Conservation (phyloP, 2,329 filamentous ascomycete species). For the Ophiostoma tasmaniense region DNA sequence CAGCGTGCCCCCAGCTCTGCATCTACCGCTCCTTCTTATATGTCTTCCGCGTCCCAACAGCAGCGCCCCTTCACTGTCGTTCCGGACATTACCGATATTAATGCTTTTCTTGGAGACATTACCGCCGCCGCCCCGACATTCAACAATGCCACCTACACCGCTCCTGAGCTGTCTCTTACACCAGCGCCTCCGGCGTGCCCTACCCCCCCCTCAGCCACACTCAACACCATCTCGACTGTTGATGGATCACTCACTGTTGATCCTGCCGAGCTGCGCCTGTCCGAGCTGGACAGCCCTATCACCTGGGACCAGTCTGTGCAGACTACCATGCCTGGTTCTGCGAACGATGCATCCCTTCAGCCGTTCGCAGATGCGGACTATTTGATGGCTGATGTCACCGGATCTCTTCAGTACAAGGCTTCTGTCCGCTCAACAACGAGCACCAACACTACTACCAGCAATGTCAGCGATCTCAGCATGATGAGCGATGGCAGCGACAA, state of each 20-base stretch:
- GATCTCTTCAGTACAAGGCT: conserved; percentile 33
- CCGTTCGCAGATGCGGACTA: neutral
- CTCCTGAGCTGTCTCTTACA: conserved; percentile 7
- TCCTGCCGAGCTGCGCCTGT: conserved; percentile 26
- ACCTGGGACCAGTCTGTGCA: conserved; percentile 24
- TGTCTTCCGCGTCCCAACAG: neutral
- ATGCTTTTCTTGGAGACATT: conserved; percentile 9
- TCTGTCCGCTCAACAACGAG: conserved; percentile 41
- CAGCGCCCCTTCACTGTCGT: neutral
- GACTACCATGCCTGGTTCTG: neutral
- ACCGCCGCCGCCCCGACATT: conserved; percentile 18
- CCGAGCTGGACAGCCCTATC: conserved; percentile 28
- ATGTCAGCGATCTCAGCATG: conserved; percentile 16
- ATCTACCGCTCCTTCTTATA: neutral
- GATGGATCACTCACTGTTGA: conserved; percentile 23
- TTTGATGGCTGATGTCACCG: conserved; percentile 1
- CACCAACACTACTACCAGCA: conserved; percentile 26
- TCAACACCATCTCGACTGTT: neutral
- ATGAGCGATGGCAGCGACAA: conserved; percentile 15
- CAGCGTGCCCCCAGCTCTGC: neutral
- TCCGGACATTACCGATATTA: neutral
- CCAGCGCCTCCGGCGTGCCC: conserved; percentile 1
- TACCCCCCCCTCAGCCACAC: neutral
- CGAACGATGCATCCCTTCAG: neutral
- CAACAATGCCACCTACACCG: conserved; percentile 6